phyloP scores from a whole-genome alignment of 257 asterid species.

The Ophiorrhiza pumila region DNA sequence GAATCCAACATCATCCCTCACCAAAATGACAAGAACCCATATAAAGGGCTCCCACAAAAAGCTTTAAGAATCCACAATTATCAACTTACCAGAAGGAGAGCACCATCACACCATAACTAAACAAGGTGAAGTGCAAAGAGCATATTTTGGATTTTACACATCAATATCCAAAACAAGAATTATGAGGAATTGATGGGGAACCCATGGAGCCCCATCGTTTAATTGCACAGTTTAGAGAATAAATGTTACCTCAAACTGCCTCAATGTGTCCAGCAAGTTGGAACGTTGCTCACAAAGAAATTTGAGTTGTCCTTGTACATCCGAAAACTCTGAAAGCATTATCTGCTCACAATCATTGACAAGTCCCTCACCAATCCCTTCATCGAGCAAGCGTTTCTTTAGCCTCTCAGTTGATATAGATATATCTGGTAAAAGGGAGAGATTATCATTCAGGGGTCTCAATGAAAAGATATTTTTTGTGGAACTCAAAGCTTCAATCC shows the following conservation, averaged over 20 bases:
- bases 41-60: no score
- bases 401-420: conserved; percentile 78
- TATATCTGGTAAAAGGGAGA: conserved; percentile 53
- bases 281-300: conserved; percentile 74
- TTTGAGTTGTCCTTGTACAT: conserved; percentile 68
- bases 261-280: conserved; percentile 68
- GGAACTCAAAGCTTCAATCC: conserved; percentile 77
- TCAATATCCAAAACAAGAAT: not conserved
- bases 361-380: conserved; percentile 69
- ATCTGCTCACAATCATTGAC: conserved; percentile 89
- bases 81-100: not conserved
- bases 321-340: conserved; percentile 81
- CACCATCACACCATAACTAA: not conserved
- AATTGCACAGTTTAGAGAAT: not conserved
- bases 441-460: conserved; percentile 54
- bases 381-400: conserved; percentile 70
- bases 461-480: conserved; percentile 54
- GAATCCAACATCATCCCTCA: not conserved
- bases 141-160: not conserved
- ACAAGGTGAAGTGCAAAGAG: not conserved
- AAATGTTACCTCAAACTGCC: conserved; percentile 76
- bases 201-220: not conserved
- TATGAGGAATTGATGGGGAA: not conserved
- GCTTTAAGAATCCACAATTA: not conserved
- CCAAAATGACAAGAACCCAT: no score